phyloP scores from a whole-genome alignment of 2,329 filamentous ascomycete species.

The Claviceps monticola region DNA sequence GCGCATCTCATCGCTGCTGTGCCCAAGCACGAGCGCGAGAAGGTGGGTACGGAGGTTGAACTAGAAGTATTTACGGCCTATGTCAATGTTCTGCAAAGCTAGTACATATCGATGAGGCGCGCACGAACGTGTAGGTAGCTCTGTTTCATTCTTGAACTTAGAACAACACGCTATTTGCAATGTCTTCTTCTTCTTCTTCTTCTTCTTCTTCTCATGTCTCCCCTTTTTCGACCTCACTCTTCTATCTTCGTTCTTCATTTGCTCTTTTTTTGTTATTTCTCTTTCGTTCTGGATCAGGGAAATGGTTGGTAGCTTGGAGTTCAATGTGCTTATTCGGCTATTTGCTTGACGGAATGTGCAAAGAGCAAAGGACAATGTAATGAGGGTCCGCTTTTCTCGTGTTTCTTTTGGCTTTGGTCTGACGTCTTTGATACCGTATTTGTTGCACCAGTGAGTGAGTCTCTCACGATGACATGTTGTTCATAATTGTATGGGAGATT shows the following conservation, averaged over 20 bases:
- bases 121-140: too few relatives aligned
- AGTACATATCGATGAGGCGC: background rate
- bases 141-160: too few relatives aligned
- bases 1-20: slow-evolving; percentile 64
- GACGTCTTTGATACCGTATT: too few relatives aligned
- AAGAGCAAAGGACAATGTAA: background rate
- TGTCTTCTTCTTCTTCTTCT: background rate
- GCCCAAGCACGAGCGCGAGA: slow-evolving; percentile 41
- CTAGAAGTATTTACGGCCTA: slow-evolving; percentile 68
- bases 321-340: background rate
- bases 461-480: background rate
- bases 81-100: slow-evolving; percentile 47
- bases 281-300: background rate
- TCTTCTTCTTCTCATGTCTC: background rate
- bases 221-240: too few relatives aligned
- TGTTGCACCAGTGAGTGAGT: background rate
- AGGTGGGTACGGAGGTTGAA: slow-evolving; percentile 51
- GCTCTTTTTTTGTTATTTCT: background rate
- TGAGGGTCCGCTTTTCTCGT: background rate
- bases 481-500: background rate
- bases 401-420: background rate
- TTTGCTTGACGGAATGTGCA: background rate
- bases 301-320: background rate
- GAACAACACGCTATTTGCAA: too few relatives aligned
- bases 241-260: too few relatives aligned